Base-by-base conservation (phyloP, 495 filamentous ascomycete species). In the Aspergillus incahuasiensis region DNA sequence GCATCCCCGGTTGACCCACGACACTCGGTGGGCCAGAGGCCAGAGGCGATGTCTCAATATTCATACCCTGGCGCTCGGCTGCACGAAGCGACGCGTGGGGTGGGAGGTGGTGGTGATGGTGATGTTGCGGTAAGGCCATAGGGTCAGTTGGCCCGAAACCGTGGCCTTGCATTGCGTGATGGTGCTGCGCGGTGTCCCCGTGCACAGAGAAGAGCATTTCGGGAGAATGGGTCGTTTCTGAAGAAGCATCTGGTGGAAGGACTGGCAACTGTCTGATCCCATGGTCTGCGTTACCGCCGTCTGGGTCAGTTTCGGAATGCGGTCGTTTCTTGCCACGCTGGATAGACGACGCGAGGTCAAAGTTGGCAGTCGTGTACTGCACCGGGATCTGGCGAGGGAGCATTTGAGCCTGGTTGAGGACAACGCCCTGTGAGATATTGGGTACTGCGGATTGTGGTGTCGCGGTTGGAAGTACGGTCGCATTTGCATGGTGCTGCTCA, bases 1-100 rank as follows among this genome's bases (percentile, higher is more conserved):
- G 90, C 90, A 96, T 92, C 18, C 91, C 90, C 38, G 78, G 82
- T 62, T 89, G 82, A 43, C 89, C 90, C 54, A 95, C 87, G 58
- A 91, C 81, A 64, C 82, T 91, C 21, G 85, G 85, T 25, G 84
- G 64, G 68, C 75, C 43, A 74, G 62, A 52, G 44, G 69, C 48
- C 32, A 65, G 40, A 41, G 63, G 52, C 7, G 69, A 61, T 15
- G 70, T 68, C 11, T 61, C 56, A 11, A 64, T 55, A 32, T 64
- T 65, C 38, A 63, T 48, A 47, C 60, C 67, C 59, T 62, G 58
- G 43, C 55, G 62, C 45, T 64, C 66, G 42, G 50, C 19, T 34
- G 63, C 24, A 28, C 61, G 63, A 11, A 68, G 79, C n/a, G 78
- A 78, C 6, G 78, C 78, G 46, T 85, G 83, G 48, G 84, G 78